phyloP scores from a whole-genome alignment of 495 filamentous ascomycete genomes.

The Daldinia decipiens region DNA sequence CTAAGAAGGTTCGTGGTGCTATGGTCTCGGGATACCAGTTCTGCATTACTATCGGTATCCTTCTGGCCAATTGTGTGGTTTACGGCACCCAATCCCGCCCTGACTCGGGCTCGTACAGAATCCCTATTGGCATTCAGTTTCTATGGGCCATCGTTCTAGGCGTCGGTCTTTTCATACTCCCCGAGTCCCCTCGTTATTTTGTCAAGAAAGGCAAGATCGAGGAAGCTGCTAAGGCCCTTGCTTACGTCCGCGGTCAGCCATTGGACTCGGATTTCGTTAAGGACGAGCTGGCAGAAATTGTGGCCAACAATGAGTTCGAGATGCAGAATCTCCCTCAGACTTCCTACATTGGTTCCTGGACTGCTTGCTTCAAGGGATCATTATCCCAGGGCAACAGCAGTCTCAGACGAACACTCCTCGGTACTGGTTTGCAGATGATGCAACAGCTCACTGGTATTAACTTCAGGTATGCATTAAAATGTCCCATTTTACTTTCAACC shows the following conservation, averaged over 20 bases:
- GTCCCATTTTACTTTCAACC: too few species aligned
- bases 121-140: slow-evolving; percentile 75
- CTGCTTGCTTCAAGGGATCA: slow-evolving; percentile 73
- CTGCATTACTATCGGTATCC: slow-evolving; percentile 75
- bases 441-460: slow-evolving; percentile 79
- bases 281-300: slow-evolving; percentile 76
- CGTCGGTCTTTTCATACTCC: slow-evolving; percentile 63
- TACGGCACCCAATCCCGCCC: slow-evolving; percentile 68
- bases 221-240: slow-evolving; percentile 62
- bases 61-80: slow-evolving; percentile 72
- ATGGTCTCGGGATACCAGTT: slow-evolving; percentile 78
- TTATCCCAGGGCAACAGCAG: slow-evolving; percentile 68
- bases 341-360: slow-evolving; percentile 68
- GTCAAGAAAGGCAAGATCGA: slow-evolving; percentile 66
- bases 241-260: slow-evolving; percentile 62
- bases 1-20: slow-evolving; percentile 73
- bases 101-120: slow-evolving; percentile 74
- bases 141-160: slow-evolving; percentile 73
- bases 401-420: slow-evolving; percentile 74
- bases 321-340: slow-evolving; percentile 64
- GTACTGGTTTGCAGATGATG: slow-evolving; percentile 71
- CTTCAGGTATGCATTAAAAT: slow-evolving; percentile 60
- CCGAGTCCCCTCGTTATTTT: slow-evolving; percentile 68
- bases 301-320: slow-evolving; percentile 75
- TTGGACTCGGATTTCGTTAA: slow-evolving; percentile 71